Evolutionary conservation across 2,329 filamentous ascomycete genomes (phyloP).

Genomic region (Sclerotinia glacialis): DNA sequence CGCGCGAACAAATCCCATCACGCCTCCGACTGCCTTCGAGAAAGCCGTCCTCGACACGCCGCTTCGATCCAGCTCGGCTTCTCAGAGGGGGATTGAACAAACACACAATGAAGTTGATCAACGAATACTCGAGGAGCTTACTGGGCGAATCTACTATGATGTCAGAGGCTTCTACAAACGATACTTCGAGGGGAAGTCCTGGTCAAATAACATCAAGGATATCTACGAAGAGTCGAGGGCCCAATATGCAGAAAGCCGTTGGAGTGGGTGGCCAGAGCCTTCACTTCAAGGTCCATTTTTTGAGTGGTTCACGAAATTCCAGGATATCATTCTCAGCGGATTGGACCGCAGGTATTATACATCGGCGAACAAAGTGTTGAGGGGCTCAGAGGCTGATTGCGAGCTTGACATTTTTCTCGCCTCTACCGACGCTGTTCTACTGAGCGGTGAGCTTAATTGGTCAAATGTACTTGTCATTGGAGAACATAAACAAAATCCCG

Average conservation of each 20-base stretch:
- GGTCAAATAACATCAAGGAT: constrained; percentile 28
- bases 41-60: constrained; percentile 29
- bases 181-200: constrained; percentile 32
- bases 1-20: too few relatives aligned
- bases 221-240: constrained; percentile 31
- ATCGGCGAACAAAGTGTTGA: constrained; percentile 34
- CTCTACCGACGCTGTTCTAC: too few relatives aligned
- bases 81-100: constrained; percentile 32
- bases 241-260: constrained; percentile 31
- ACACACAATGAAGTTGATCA: constrained; percentile 33
- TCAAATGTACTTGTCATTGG: too few relatives aligned
- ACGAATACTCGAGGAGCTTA: constrained; percentile 33
- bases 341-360: constrained; percentile 31
- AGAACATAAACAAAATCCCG: neutral
- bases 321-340: constrained; percentile 31
- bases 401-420: too few relatives aligned
- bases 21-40: constrained; percentile 10
- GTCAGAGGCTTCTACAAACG: constrained; percentile 28
- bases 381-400: constrained; percentile 6
- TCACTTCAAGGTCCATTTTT: constrained; percentile 25
- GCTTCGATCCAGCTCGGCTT: constrained; percentile 28
- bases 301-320: neutral
- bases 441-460: too few relatives aligned
- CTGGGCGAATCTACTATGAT: constrained; percentile 31
- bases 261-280: constrained; percentile 30